Conservation (phyloP, 1,139 yeast species). For the Blastobotrys raffinosifermentans region DNA sequence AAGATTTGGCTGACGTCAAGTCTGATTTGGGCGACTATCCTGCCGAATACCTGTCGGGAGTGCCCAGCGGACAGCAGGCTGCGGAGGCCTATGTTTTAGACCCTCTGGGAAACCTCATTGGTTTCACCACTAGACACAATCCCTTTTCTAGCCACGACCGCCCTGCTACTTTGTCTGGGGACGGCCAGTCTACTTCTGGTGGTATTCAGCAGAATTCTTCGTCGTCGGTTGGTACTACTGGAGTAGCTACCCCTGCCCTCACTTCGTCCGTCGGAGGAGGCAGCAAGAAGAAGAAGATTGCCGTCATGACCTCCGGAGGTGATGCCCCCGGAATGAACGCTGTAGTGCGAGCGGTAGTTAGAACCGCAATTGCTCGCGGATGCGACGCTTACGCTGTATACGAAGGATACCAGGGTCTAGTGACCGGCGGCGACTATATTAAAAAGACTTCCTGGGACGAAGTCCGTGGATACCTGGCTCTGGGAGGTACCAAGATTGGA, state of each 20-base stretch:
- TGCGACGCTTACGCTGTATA: constrained; percentile 91
- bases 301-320: constrained; percentile 97
- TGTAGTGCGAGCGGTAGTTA: constrained; percentile 86
- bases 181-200: constrained; percentile 2
- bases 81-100: constrained; percentile 47
- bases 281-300: constrained; percentile 53
- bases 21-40: constrained; percentile 11
- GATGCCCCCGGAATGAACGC: constrained; percentile 99
- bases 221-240: not conserved
- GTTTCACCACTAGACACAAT: constrained; percentile 42
- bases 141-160: constrained; percentile 28
- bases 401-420: constrained; percentile 95
- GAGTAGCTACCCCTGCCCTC: not conserved
- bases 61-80: constrained; percentile 35
- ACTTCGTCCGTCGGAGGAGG: constrained; percentile 1
- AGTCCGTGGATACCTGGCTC: constrained; percentile 84
- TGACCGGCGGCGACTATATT: constrained; percentile 70
- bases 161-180: constrained; percentile 6
- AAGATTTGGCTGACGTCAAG: constrained; percentile 21
- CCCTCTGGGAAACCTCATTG: constrained; percentile 56
- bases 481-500: constrained; percentile 95
- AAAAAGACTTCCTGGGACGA: constrained; percentile 84
- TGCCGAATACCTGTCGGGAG: constrained; percentile 24
- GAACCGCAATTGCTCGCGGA: constrained; percentile 82
- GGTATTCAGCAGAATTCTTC: constrained; percentile 1